Evolutionary conservation across 176 grass and related monocot genomes (phyloP).

Genomic region (Ananas comosus): DNA sequence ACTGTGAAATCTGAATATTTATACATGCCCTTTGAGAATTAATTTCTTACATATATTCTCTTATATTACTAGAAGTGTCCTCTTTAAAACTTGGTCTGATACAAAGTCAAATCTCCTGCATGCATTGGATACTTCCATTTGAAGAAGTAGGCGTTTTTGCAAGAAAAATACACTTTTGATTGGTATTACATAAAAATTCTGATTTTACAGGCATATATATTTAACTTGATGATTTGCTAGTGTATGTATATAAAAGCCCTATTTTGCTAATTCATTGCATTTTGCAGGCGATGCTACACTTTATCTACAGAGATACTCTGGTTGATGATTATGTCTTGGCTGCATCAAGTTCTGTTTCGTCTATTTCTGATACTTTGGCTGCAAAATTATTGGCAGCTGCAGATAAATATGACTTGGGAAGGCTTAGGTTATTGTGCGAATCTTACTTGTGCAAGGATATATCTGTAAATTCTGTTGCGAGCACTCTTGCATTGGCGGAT

Average conservation of each 20-base stretch:
- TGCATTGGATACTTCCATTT: no score
- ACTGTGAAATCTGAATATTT: no score
- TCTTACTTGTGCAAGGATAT: slow-evolving; percentile 88
- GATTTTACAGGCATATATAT: not conserved
- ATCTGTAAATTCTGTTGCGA: slow-evolving; percentile 69
- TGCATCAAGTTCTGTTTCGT: slow-evolving; percentile 56
- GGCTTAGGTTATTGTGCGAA: slow-evolving; percentile 69
- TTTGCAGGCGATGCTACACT: slow-evolving; percentile 66
- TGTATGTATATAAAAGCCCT: not conserved
- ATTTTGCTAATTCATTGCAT: slow-evolving; percentile 10
- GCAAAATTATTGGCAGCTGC: slow-evolving; percentile 80
- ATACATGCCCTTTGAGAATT: no score
- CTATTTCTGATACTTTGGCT: slow-evolving; percentile 64
- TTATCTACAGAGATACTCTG: slow-evolving; percentile 76
- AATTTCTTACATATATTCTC: no score
- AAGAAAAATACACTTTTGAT: no score
- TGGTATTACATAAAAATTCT: no score
- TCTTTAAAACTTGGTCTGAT: no score
- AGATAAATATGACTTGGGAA: slow-evolving; percentile 70
- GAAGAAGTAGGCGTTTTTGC: no score
- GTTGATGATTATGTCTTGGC: slow-evolving; percentile 64
- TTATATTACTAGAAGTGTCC: no score
- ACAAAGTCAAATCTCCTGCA: no score
- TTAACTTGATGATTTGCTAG: not conserved
- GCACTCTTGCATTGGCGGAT: slow-evolving; percentile 74